Evolutionary conservation across 257 asterid genomes (phyloP).

Genomic region (Pogostemon cablin): DNA sequence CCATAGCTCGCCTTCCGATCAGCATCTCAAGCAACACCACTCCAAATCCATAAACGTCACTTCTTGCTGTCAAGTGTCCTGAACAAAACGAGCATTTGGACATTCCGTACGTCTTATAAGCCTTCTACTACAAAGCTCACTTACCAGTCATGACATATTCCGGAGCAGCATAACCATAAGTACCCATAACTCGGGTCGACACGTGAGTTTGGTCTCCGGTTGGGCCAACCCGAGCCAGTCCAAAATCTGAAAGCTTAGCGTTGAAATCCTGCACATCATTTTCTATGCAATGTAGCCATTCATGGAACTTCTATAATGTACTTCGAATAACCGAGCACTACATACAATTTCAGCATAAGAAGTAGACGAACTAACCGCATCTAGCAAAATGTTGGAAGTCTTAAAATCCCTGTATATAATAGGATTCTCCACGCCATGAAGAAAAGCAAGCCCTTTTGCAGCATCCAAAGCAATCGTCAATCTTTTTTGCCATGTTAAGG

Average conservation of each 20-base stretch:
- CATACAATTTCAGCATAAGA: constrained; percentile 3
- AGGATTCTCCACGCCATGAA: constrained; percentile 87
- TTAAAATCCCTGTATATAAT: constrained; percentile 93
- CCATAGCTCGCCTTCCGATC: constrained; percentile 87
- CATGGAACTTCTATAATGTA: neutral
- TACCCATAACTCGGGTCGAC: constrained; percentile 97
- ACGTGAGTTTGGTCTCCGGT: constrained; percentile 98
- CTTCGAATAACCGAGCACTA: constrained; percentile 6
- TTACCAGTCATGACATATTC: constrained; percentile 99
- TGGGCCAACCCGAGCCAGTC: constrained; percentile 95
- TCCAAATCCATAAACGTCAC: constrained; percentile 94
- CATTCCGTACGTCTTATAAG: neutral
- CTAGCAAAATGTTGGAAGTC: constrained; percentile 84
- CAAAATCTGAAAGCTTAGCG: constrained; percentile 95
- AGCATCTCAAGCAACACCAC: constrained; percentile 93
- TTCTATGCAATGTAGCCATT: constrained; percentile 21
- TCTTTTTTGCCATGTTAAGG: constrained; percentile 77
- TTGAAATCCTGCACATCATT: constrained; percentile 66
- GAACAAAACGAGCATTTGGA: constrained; percentile 21
- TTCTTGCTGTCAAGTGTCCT: constrained; percentile 88
- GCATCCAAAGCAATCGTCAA: constrained; percentile 90
- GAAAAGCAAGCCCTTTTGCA: constrained; percentile 97
- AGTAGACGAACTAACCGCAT: constrained; percentile 60
- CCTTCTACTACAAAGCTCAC: constrained; percentile 47
- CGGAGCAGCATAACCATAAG: constrained; percentile 97